Evolutionary conservation across 176 grass and related monocot species (phyloP).

Genomic region (Typha latifolia): DNA sequence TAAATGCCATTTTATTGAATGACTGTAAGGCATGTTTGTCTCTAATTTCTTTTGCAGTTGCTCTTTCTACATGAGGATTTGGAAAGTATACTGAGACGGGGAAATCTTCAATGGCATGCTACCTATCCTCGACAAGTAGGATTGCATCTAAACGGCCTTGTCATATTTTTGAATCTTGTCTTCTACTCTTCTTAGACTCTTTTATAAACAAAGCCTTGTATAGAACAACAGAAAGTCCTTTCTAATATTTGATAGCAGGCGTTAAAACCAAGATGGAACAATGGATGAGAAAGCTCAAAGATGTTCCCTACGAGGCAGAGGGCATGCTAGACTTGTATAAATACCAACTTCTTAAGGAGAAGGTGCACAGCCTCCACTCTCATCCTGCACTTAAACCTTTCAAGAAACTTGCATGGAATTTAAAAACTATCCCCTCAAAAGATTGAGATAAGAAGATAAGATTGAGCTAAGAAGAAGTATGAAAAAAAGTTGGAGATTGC

Average conservation of each 20-base stretch:
- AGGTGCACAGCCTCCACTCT: neutral
- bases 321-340: neutral
- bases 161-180: too few relatives aligned
- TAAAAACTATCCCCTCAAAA: neutral
- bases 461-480: neutral
- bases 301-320: neutral
- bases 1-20: neutral
- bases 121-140: conserved; percentile 81
- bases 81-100: conserved; percentile 24
- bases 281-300: neutral
- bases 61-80: too few relatives aligned
- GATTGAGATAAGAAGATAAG: too few relatives aligned
- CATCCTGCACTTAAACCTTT: neutral
- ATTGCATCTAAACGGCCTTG: conserved; percentile 1
- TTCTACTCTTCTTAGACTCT: too few relatives aligned
- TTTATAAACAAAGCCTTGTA: too few relatives aligned
- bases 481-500: neutral
- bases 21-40: neutral
- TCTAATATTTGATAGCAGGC: neutral
- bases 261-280: neutral
- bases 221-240: too few relatives aligned
- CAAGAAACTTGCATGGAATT: neutral
- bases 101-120: conserved; percentile 68
- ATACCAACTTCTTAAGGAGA: neutral
- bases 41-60: conserved; percentile 42